These are phyloP conservation scores for Elymus sibiricus DNA, from an alignment of 176 grass and related monocot species.

Conservation along the genomic window DNA sequence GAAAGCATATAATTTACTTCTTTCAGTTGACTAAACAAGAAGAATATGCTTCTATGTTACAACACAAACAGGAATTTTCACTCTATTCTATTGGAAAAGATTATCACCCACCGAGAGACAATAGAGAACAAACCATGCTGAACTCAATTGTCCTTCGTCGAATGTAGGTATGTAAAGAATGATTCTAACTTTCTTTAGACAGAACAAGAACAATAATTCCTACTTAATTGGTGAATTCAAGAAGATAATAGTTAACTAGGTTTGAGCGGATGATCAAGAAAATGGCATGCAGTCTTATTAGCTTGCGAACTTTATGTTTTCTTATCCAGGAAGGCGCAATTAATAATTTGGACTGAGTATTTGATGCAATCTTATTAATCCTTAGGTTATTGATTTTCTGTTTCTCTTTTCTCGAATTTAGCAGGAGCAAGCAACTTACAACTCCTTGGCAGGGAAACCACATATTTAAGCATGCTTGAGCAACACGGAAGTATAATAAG, in stretches of 20 bases:
- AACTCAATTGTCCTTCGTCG: neutral
- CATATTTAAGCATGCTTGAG: neutral
- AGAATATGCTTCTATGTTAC: neutral
- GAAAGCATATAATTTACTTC: slow-evolving; percentile 17
- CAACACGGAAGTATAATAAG: neutral
- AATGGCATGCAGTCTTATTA: neutral
- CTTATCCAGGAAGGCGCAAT: neutral
- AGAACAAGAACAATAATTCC: neutral
- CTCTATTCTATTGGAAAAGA: neutral
- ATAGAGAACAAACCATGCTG: neutral
- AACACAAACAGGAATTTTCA: neutral
- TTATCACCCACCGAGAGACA: neutral
- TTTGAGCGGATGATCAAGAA: neutral
- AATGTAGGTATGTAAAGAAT: neutral
- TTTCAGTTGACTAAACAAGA: neutral
- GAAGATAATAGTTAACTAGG: neutral
- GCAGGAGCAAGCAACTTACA: neutral
- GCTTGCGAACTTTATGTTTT: neutral
- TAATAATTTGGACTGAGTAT: neutral
- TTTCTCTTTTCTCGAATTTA: neutral
- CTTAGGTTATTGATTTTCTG: neutral
- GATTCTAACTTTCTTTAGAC: neutral
- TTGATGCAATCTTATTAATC: neutral
- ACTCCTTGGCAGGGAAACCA: neutral
- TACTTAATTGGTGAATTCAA: slow-evolving; percentile 3